Evolutionary conservation across 345 rosid species (phyloP), one percentile per base, ranked within the genome.

Genomic region (Balakata baccata): DNA sequence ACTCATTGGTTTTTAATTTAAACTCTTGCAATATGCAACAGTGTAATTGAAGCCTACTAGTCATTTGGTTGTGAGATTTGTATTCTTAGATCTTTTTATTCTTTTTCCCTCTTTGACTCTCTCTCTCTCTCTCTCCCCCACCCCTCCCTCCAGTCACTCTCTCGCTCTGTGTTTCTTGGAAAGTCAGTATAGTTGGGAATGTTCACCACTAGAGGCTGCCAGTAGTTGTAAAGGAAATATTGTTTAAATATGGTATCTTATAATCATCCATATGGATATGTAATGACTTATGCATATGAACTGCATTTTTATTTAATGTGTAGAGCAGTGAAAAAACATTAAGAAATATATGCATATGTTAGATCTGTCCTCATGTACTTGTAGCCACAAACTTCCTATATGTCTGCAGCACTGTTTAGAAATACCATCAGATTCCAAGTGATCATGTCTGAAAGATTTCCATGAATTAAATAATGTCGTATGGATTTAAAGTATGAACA

Each of bases 1-100:
- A 51, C 38, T 69, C 52, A 46, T 38, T 71, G 57, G 54, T 51
- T 76, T 78, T 63, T 58, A 8, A 37, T 78, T 63, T 58, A 8
- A 37, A 22, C 74, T 69, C 39, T 53, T 68, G 68, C 60, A 10
- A 12, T 39, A 43, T 58, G 70, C 52, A 73, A 25, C 29, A 5
- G 12, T 66, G 16, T 41, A 58, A 20, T 73, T 38, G 43, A 69
- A 14, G 63, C 56, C 14, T 68, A 23, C 50, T 50, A 38, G 49
- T 46, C 41, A 9, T 72, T 64, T 75, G 56, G 46, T 25, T 22
- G 64, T 62, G 13, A 61, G 60, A 61, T 29, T 64, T 54, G 41
- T 43, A 54, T 50, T 20, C n/a, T 13, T 53, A 34, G 9, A 50
- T 9, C 11, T 69, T 0, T 43, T 43, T 43, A 1, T 43, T 43